Evolutionary conservation across 2,329 filamentous ascomycete genomes (phyloP), one percentile per base, ranked within the genome.

Genomic region (Plectosphaerella cucumerina): DNA sequence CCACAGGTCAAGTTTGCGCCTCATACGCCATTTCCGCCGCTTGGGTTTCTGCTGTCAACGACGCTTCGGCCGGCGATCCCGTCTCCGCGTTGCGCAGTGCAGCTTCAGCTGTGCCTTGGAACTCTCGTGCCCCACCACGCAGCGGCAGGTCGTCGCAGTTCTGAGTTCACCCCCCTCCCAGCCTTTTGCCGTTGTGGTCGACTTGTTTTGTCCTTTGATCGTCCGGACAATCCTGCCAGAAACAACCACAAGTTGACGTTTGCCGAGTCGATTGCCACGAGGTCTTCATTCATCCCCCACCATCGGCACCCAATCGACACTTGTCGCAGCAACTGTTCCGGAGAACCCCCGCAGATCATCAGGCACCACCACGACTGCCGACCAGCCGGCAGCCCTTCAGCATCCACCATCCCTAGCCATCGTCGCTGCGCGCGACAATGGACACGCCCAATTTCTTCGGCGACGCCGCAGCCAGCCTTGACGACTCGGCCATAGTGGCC

Each of bases 371-470:
- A 18, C 31, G 20, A 49, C 15, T 41, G 35, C 17, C 21, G 17
- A 20, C 41, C 44, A 39, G 21, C 33, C n/a, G n/a, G n/a, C n/a
- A n/a, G n/a, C n/a, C n/a, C n/a, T n/a, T n/a, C n/a, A n/a, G n/a
- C n/a, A n/a, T n/a, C n/a, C n/a, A n/a, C 18, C 18, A 15, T 46
- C 11, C 26, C 42, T 39, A 6, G 35, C 23, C 15, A n/a, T 33
- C 20, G 6, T 42, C 37, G 10, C 37, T 21, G 17, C 14, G 6
- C 43, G 39, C n/a, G 8, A 42, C 48, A 26, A 56, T 56, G 54
- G 50, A 56, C 21, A 54, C 54, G 21, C 54, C 54, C 34, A 50
- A 52, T 15, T 52, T 50, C 22, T 56, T 56, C 48, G 54, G 54
- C 46, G 47, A 49, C 35, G 54, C 54, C 18, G 54, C 54, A 35